Evolutionary conservation across 139 green algal genomes (phyloP).

Genomic region (Chlamydomonas asymmetrica): DNA sequence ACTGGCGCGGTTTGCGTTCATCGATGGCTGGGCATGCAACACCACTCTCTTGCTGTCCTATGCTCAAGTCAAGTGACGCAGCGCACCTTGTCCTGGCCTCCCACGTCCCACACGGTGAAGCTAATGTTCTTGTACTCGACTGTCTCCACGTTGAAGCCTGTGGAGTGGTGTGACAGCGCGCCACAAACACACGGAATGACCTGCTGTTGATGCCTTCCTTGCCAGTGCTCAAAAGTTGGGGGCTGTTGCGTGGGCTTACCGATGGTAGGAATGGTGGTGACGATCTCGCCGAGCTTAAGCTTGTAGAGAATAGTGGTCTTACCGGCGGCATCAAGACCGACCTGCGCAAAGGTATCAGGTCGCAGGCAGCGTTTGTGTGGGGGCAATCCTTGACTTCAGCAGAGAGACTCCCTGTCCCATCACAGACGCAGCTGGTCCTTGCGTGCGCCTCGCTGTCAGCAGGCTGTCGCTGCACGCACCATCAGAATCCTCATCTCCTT

Average conservation of each 20-base stretch:
- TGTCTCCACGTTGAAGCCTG: constrained; percentile 93
- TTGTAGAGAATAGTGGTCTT: constrained; percentile 99
- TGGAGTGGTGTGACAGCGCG: background rate
- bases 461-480: constrained; percentile 19
- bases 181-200: background rate
- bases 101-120: constrained; percentile 97
- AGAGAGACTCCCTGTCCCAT: background rate
- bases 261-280: constrained; percentile 88
- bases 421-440: background rate
- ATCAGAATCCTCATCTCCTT: constrained; percentile 90
- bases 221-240: constrained; percentile 16
- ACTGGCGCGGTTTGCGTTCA: background rate
- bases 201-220: background rate
- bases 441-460: background rate
- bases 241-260: constrained; percentile 53
- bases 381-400: background rate
- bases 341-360: constrained; percentile 25
- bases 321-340: constrained; percentile 94
- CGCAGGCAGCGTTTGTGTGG: too few relatives aligned
- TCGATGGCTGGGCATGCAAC: background rate
- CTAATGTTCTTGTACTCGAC: constrained; percentile 95
- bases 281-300: constrained; percentile 95
- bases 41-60: background rate
- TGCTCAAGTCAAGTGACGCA: constrained; percentile 71
- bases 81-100: constrained; percentile 94